phyloP scores from a whole-genome alignment of 257 asterid species.

The Knoxia roxburghii region DNA sequence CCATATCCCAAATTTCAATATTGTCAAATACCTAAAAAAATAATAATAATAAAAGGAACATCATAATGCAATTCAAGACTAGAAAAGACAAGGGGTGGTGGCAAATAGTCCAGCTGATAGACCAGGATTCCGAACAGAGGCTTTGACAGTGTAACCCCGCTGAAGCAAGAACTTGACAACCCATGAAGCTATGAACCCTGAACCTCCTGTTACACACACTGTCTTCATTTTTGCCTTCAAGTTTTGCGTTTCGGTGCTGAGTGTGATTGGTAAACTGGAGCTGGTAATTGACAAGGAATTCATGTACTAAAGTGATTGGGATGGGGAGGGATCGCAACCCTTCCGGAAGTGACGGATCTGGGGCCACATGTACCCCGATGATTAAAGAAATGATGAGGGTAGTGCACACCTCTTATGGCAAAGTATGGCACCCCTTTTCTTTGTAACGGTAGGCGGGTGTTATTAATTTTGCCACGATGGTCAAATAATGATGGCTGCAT shows the following conservation, averaged over 20 bases:
- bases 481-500: too few species aligned
- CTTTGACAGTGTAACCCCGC: slow-evolving; percentile 59
- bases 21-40: too few species aligned
- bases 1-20: slow-evolving; percentile 3
- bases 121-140: slow-evolving; percentile 45
- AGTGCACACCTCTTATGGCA: too few species aligned
- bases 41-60: background rate
- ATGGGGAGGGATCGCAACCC: background rate
- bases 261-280: background rate
- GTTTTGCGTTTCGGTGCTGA: background rate
- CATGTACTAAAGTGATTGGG: too few species aligned
- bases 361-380: background rate
- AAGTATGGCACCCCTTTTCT: too few species aligned
- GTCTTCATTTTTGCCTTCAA: slow-evolving; percentile 19
- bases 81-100: background rate
- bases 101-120: slow-evolving; percentile 10
- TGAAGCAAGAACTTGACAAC: slow-evolving; percentile 49
- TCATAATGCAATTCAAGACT: background rate
- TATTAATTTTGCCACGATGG: too few species aligned
- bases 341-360: background rate
- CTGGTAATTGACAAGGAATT: background rate
- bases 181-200: slow-evolving; percentile 71
- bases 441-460: too few species aligned
- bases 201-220: slow-evolving; percentile 62
- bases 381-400: background rate